Evolutionary conservation across 2,329 filamentous ascomycete genomes (phyloP), one percentile per base, ranked within the genome.

Genomic region (Zalaria sp.): DNA sequence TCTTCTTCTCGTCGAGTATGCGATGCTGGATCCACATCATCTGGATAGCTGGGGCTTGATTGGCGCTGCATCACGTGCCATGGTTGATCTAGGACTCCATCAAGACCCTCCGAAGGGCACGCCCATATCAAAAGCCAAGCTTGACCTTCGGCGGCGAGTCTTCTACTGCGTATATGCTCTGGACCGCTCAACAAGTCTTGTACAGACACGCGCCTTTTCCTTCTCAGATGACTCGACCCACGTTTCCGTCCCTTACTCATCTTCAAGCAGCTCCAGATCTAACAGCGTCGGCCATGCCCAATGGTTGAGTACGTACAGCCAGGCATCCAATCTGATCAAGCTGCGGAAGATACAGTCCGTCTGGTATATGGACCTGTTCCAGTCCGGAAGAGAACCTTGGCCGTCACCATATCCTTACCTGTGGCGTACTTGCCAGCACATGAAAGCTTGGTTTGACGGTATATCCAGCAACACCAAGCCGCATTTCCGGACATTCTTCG

Each of bases 1-100:
- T 25, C 63, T 95, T 2, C 69, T 96, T 2, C 73, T 96, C 40
- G 87, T 86, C 0, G 79, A 93, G 52, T 96, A 94, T 58, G 81
- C 89, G 3, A 83, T 91, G 67, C 69, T 94, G 39, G 88, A 96
- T 52, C 88, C 89, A 2, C 76, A 80, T 35, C 86, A 93, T 56
- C 95, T 94, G 54, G 87, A 94, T 54, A 86, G 82, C 52, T 96
- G 91, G 88, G 88, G 91, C 49, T 64, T 95, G 47, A 83, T 95
- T 43, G 91, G 89, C 5, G 88, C 91, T 57, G 88, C 89, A 5
- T 84, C 84, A 34, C 77, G 89, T 44, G 84, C 87, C 4, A 79
- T 89, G 55, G 75, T 95, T 25, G 91, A 98, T 62, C 66, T 95
- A 27, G 91, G 91, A 5, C 79, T 93, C 44, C 91, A 96, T 59